These are phyloP conservation scores for Dacryopinax primogenitus DNA, from an alignment of 768 basidiomycete species.

Conservation along the genomic window DNA sequence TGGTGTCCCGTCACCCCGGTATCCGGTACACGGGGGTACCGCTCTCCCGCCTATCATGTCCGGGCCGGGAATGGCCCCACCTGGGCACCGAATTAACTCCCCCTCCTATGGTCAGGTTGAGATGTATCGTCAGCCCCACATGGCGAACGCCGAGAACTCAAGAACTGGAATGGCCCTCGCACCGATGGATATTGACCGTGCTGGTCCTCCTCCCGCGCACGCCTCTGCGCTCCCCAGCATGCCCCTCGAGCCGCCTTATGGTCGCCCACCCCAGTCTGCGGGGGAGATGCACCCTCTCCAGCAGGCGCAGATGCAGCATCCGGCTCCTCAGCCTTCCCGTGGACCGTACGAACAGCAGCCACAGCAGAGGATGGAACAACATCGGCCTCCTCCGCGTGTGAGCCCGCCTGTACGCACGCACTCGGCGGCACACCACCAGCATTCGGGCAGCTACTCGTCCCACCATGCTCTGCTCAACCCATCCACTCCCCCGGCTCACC, in stretches of 20 bases:
- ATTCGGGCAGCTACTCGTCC: slow-evolving; percentile 2
- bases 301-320: slow-evolving; percentile 1
- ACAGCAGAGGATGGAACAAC: not conserved
- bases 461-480: slow-evolving; percentile 7
- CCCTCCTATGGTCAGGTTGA: not conserved
- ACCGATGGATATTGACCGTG: slow-evolving; percentile 24
- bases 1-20: slow-evolving; percentile 11
- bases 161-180: slow-evolving; percentile 19
- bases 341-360: not conserved
- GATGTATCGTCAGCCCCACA: not conserved
- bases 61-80: too few species aligned
- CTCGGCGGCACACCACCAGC: slow-evolving; percentile 1
- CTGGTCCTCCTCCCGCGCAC: slow-evolving; percentile 13
- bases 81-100: slow-evolving; percentile 13
- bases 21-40: slow-evolving; percentile 19
- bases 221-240: slow-evolving; percentile 1
- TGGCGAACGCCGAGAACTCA: not conserved
- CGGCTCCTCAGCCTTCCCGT: not conserved
- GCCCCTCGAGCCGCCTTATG: slow-evolving; percentile 3
- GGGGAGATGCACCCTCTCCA: slow-evolving; percentile 2
- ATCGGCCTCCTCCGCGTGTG: not conserved
- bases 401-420: not conserved
- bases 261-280: not conserved
- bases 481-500: not conserved
- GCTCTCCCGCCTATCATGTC: slow-evolving; percentile 26